A percentile compares a stretch with the other conserved stretches of the same genome.
These are phyloP conservation scores for Penicillium aurantiogriseum DNA, from an alignment of 2,329 filamentous ascomycete genomes.

Conservation along the genomic window DNA sequence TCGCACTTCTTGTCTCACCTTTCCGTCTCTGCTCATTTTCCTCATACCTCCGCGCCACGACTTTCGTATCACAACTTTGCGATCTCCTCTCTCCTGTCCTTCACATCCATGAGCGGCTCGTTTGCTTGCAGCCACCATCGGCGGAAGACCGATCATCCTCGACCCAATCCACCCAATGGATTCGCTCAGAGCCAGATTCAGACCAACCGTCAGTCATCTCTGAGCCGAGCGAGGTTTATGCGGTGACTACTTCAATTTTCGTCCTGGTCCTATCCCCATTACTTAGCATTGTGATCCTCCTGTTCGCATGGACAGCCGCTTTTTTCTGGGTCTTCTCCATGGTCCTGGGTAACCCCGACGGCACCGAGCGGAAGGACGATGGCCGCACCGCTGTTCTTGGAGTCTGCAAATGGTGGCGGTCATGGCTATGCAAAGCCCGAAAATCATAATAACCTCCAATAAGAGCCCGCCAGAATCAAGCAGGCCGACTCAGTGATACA, in stretches of 20 bases:
- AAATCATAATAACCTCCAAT: constrained; percentile 15
- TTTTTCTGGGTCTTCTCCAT: constrained; percentile 62
- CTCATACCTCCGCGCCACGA: constrained; percentile 43
- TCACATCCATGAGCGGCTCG: constrained; percentile 46
- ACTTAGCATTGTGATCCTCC: constrained; percentile 55
- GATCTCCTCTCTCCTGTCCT: constrained; percentile 54
- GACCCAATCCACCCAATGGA: constrained; percentile 32
- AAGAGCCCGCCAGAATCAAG: background rate
- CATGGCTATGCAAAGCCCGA: constrained; percentile 49
- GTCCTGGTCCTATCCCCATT: constrained; percentile 57
- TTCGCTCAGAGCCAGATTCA: constrained; percentile 44
- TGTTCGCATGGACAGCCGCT: constrained; percentile 59
- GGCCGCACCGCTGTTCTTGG: constrained; percentile 59
- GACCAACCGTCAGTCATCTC: constrained; percentile 24
- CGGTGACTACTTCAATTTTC: constrained; percentile 44
- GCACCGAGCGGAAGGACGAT: constrained; percentile 59
- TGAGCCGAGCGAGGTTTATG: constrained; percentile 37
- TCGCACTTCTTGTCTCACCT: constrained; percentile 53
- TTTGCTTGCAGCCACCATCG: constrained; percentile 26
- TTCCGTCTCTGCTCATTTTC: constrained; percentile 53
- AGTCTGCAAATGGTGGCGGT: constrained; percentile 61
- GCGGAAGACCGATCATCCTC: constrained; percentile 25
- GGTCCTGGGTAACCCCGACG: constrained; percentile 62
- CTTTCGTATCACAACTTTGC: constrained; percentile 52
- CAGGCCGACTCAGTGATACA: background rate